These are phyloP conservation scores for Colletotrichum musae DNA, from an alignment of 2,329 filamentous ascomycete genomes.

Conservation along the genomic window DNA sequence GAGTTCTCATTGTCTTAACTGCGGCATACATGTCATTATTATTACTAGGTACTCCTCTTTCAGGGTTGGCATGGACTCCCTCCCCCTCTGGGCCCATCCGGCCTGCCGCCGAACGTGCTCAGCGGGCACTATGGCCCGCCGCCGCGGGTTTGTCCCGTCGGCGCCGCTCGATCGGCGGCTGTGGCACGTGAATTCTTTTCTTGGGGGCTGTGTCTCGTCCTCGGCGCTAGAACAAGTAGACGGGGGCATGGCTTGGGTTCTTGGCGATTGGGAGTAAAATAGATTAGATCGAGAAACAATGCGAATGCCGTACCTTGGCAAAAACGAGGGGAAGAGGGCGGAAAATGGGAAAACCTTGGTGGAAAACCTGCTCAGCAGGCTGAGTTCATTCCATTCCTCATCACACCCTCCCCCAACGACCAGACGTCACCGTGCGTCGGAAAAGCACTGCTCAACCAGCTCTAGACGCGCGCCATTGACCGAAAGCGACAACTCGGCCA, in stretches of 20 bases:
- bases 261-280: constrained; percentile 26
- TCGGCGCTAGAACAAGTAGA: constrained; percentile 12
- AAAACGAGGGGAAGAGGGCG: neutral
- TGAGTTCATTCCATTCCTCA: no score
- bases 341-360: constrained; percentile 11
- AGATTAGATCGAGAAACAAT: constrained; percentile 32
- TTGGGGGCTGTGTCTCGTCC: constrained; percentile 21
- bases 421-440: constrained; percentile 11
- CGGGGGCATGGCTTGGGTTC: constrained; percentile 22
- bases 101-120: constrained; percentile 23
- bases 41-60: neutral
- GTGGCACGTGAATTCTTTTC: constrained; percentile 27
- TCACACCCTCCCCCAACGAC: neutral
- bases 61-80: constrained; percentile 15
- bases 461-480: neutral
- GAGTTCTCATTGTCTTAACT: constrained; percentile 1
- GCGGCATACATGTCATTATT: constrained; percentile 2
- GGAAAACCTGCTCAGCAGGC: neutral
- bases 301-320: neutral
- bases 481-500: neutral
- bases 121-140: constrained; percentile 19
- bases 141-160: constrained; percentile 14
- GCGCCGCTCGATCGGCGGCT: constrained; percentile 26
- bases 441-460: constrained; percentile 9
- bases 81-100: constrained; percentile 1